Base-by-base conservation (phyloP, 345 rosid genomes). In the Firmiana major region DNA sequence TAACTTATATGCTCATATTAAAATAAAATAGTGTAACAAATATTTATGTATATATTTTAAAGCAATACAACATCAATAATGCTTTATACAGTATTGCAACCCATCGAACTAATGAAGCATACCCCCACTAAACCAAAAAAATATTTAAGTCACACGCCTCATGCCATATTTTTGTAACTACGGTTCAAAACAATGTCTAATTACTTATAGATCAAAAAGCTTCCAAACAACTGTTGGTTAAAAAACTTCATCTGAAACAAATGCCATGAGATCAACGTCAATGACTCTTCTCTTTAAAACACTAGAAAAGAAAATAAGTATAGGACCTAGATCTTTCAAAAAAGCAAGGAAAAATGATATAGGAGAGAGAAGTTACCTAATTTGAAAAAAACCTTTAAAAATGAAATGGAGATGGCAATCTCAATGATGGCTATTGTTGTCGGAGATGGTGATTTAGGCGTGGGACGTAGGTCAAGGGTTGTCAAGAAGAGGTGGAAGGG, bases 211-310 rank as follows among this genome's bases (percentile, higher is more conserved):
- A 86, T 90, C 98, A 46, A 67, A 65, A 80, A 96, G 91, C 84
- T 90, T 91, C 98, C 98, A 96, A 64, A 96, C 79, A 36, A 84
- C 85, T 70, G 86, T 88, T 45, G 99, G 97, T 83, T 96, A 98
- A 81, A 92, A 96, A 79, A 96, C 91, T 85, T 96, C 98, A 84
- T 97, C 98, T 17, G 99, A 92, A 34, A 97, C 91, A 80, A 94
- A 78, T n/a, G 96, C 97, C 83, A 89, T 85, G 49, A 97, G 84
- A 86, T 97, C 99, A 28, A 96, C 98, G 80, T 92, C 95, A 0
- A 92, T 88, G 82, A 94, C n/a, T n/a, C n/a, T n/a, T n/a, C 92
- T 82, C 91, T 89, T 97, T 97, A 80, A 38, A 73, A 69, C 74
- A 83, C 46, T 60, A 81, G 38, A 7, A 73, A 83, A 69, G 17